Evolutionary conservation across 257 asterid species (phyloP).

Genomic region (Solanum appendiculatum): DNA sequence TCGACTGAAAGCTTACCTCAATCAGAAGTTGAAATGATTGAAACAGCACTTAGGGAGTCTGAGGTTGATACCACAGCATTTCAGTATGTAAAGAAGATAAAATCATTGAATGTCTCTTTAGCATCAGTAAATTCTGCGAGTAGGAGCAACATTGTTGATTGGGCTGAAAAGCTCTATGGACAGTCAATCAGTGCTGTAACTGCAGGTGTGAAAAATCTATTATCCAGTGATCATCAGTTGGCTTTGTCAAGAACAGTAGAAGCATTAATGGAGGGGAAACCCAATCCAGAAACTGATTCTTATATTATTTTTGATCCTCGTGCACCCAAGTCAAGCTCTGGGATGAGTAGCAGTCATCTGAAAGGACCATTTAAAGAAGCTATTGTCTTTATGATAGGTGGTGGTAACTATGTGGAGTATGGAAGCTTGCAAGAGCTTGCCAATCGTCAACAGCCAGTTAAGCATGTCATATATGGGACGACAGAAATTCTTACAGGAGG

Average conservation of each 20-base stretch:
- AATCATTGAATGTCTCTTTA: constrained; percentile 71
- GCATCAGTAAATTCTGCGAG: constrained; percentile 86
- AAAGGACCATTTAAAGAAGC: constrained; percentile 96
- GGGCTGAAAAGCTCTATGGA: constrained; percentile 97
- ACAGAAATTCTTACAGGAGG: constrained; percentile 89
- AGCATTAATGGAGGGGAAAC: constrained; percentile 94
- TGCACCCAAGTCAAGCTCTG: constrained; percentile 65
- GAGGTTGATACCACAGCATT: constrained; percentile 91
- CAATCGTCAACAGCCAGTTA: constrained; percentile 64
- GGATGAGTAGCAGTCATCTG: constrained; percentile 57
- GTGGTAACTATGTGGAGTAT: constrained; percentile 93
- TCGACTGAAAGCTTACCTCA: constrained; percentile 62
- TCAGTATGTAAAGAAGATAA: constrained; percentile 90
- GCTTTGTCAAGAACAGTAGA: constrained; percentile 85
- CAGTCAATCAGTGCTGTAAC: constrained; percentile 90
- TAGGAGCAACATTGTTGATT: constrained; percentile 80
- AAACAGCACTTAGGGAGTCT: constrained; percentile 63
- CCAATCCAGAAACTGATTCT: constrained; percentile 80
- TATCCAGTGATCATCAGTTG: constrained; percentile 82
- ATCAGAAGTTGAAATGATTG: constrained; percentile 81
- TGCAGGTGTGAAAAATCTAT: constrained; percentile 85
- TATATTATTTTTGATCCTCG: constrained; percentile 86
- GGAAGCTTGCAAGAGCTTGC: constrained; percentile 75
- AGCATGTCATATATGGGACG: constrained; percentile 78
- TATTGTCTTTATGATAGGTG: constrained; percentile 93